Conservation (phyloP, 495 filamentous ascomycete species). For the Evansstolkia leycettana region DNA sequence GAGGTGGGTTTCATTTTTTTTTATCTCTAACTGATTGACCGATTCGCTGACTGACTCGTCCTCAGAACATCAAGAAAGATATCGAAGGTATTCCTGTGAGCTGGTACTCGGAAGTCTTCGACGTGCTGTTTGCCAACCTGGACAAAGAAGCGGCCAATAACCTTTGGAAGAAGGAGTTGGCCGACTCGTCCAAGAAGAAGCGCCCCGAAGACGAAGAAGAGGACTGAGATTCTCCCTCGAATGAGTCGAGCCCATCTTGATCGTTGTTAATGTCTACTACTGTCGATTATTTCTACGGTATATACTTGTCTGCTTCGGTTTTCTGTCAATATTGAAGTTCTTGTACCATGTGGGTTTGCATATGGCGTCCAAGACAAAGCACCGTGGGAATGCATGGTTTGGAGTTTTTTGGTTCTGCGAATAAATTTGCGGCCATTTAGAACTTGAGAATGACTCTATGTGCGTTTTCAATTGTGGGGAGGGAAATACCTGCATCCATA, state of each 20-base stretch:
- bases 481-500: no score
- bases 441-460: no score
- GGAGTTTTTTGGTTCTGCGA: no score
- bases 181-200: slow-evolving; percentile 42
- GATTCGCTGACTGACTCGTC: no score
- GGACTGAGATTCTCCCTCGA: slow-evolving; percentile 4
- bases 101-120: slow-evolving; percentile 94
- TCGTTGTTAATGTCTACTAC: background rate
- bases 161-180: slow-evolving; percentile 60
- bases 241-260: background rate
- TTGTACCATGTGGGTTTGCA: background rate
- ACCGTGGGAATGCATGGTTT: no score
- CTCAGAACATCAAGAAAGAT: slow-evolving; percentile 91
- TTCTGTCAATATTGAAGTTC: background rate
- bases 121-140: slow-evolving; percentile 75
- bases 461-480: no score
- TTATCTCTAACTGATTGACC: background rate
- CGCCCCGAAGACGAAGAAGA: slow-evolving; percentile 27
- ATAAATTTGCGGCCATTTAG: no score
- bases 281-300: background rate
- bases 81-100: slow-evolving; percentile 78
- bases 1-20: slow-evolving; percentile 46
- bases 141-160: slow-evolving; percentile 60
- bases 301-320: background rate
- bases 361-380: background rate